These are phyloP conservation scores for Colletotrichum shisoi DNA, from an alignment of 2,329 filamentous ascomycete genomes.

Conservation along the genomic window DNA sequence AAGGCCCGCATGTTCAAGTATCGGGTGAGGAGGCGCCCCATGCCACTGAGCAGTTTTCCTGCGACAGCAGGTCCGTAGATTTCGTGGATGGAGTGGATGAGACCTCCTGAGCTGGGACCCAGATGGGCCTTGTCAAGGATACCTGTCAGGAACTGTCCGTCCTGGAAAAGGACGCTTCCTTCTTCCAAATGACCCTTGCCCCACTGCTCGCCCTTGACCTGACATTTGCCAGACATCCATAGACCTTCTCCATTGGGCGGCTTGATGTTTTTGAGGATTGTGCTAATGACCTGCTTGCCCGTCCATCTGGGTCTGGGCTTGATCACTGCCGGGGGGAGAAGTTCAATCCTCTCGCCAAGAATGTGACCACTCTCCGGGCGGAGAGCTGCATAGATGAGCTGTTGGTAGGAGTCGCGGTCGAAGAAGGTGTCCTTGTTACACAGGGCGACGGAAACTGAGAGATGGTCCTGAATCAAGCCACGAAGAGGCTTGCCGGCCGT, in stretches of 20 bases:
- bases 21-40: conserved; percentile 88
- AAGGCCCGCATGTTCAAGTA: conserved; percentile 94
- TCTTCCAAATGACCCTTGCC: conserved; percentile 74
- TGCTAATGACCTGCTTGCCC: conserved; percentile 94
- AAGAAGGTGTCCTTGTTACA: conserved; percentile 94
- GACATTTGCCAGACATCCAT: conserved; percentile 79
- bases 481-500: conserved; percentile 92
- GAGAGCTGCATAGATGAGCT: conserved; percentile 89
- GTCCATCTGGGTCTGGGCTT: conserved; percentile 89
- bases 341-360: conserved; percentile 79
- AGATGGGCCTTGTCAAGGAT: conserved; percentile 97
- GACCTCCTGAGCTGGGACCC: conserved; percentile 82
- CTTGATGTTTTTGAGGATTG: conserved; percentile 89
- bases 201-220: conserved; percentile 83
- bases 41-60: conserved; percentile 85
- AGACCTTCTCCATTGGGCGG: conserved; percentile 78
- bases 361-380: conserved; percentile 92
- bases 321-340: conserved; percentile 80
- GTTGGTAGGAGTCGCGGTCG: conserved; percentile 84
- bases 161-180: conserved; percentile 79
- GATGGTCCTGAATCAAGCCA: conserved; percentile 97
- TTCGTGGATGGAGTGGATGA: conserved; percentile 93
- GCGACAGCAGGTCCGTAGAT: conserved; percentile 88
- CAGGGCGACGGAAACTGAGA: conserved; percentile 90
- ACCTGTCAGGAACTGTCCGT: conserved; percentile 86